A percentile compares a stretch with the other conserved stretches of the same genome.
Evolutionary conservation across 1,284 basidiomycete genomes (phyloP).

Genomic region (Filobasidium uniguttulatum): DNA sequence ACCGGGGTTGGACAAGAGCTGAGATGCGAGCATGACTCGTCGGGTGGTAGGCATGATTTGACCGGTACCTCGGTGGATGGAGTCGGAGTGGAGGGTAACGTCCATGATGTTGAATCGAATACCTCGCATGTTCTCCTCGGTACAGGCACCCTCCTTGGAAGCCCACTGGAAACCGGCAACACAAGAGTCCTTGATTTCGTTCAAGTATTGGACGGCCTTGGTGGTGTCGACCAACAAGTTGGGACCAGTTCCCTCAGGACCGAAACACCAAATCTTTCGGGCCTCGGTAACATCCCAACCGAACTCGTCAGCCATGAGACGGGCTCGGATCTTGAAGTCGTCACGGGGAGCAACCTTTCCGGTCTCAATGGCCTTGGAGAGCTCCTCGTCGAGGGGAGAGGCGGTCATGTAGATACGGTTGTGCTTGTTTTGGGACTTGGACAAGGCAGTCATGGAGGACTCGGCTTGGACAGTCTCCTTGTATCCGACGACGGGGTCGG

Average conservation of each 20-base stretch:
- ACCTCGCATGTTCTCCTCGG: slow-evolving; percentile 98
- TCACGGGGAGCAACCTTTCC: slow-evolving; percentile 83
- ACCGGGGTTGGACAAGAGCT: slow-evolving; percentile 76
- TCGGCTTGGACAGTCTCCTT: slow-evolving; percentile 95
- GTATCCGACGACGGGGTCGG: slow-evolving; percentile 96
- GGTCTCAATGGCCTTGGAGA: slow-evolving; percentile 79
- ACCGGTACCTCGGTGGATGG: slow-evolving; percentile 98
- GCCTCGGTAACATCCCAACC: slow-evolving; percentile 99
- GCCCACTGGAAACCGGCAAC: slow-evolving; percentile 99
- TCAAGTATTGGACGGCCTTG: slow-evolving; percentile 95
- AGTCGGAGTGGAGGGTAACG: slow-evolving; percentile 95
- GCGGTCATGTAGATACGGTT: slow-evolving; percentile 96
- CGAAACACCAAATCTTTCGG: slow-evolving; percentile 99
- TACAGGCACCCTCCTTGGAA: slow-evolving; percentile 91
- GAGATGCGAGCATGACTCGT: slow-evolving; percentile 92
- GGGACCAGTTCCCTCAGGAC: slow-evolving; percentile 93
- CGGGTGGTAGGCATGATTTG: slow-evolving; percentile 93
- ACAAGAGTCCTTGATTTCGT: slow-evolving; percentile 99
- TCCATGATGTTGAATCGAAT: slow-evolving; percentile 91
- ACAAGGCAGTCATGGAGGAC: slow-evolving; percentile 89
- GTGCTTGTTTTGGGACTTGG: slow-evolving; percentile 99
- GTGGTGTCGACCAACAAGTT: slow-evolving; percentile 97
- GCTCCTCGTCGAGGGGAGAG: slow-evolving; percentile 82
- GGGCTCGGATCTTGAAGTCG: slow-evolving; percentile 94
- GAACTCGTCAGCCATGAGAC: slow-evolving; percentile 87